phyloP scores from a whole-genome alignment of 768 basidiomycete genomes.

The Albatrellus ellisii region DNA sequence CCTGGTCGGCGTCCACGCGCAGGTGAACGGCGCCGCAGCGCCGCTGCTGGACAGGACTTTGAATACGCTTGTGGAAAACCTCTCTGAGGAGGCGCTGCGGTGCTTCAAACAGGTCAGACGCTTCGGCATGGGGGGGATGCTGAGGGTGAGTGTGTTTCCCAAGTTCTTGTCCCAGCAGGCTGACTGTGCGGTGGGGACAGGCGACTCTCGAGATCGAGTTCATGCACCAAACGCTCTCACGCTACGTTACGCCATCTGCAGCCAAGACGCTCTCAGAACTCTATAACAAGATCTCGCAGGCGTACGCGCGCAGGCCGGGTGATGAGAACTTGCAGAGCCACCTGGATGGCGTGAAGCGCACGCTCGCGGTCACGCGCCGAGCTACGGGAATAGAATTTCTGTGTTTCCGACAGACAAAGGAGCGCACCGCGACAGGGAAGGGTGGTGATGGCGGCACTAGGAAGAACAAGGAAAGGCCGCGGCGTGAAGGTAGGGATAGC shows the following conservation, averaged over 20 bases:
- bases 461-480: slow-evolving; percentile 9
- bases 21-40: slow-evolving; percentile 72
- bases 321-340: slow-evolving; percentile 80
- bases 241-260: slow-evolving; percentile 73
- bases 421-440: slow-evolving; percentile 15
- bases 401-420: slow-evolving; percentile 75
- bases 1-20: slow-evolving; percentile 86
- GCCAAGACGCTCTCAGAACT: slow-evolving; percentile 80
- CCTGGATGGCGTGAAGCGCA: slow-evolving; percentile 86
- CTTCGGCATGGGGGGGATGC: slow-evolving; percentile 98
- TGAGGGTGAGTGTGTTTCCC: slow-evolving; percentile 48
- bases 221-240: slow-evolving; percentile 89
- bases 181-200: slow-evolving; percentile 26
- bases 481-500: slow-evolving; percentile 1
- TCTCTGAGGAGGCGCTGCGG: slow-evolving; percentile 70
- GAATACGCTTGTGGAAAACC: slow-evolving; percentile 65
- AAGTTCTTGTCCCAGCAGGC: neutral
- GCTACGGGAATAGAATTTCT: slow-evolving; percentile 92
- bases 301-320: slow-evolving; percentile 75
- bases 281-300: slow-evolving; percentile 90
- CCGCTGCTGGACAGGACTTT: slow-evolving; percentile 74
- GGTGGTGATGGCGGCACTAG: slow-evolving; percentile 7
- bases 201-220: slow-evolving; percentile 99
- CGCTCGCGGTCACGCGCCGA: slow-evolving; percentile 72
- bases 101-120: slow-evolving; percentile 83